Evolutionary conservation across 1,284 basidiomycete species (phyloP), one percentile per base, ranked within the genome.

Genomic region (Cutaneotrichosporon sp.): DNA sequence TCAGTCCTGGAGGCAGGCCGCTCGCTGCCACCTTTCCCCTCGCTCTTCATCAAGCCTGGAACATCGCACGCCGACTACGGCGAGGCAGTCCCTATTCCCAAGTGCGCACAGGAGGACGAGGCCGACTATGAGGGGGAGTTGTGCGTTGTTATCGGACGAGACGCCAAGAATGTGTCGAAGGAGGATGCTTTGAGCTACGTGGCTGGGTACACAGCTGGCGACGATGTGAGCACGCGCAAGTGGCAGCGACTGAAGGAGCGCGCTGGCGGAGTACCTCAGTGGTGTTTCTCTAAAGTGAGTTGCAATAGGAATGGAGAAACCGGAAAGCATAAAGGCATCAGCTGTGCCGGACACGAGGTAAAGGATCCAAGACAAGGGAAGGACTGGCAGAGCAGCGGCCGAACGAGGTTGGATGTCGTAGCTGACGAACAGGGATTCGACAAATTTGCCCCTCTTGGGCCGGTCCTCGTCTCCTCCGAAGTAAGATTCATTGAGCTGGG

Each of bases 91-190:
- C 73, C 75, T 17, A 81, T 90, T 38, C 87, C 87, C 0, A 79
- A 76, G 31, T 81, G 77, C 31, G 83, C 83, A 1, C 84, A 87
- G 63, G 87, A 87, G 5, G 79, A 81, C 1, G 77, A 84, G 35
- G 81, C 87, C 0, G 90, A 93, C 72, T 92, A 90, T 64, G 90
- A 93, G 66, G 87, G 86, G 50, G 90, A 93, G 65, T 76, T 93
- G 7, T 85, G 82, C 38, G 81, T 91, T 55, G 85, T 93, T 53
- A 88, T 94, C 35, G 88, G 88, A 22, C 86, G 85, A 64, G 70
- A 82, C 1, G 84, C 85, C 38, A 88, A 85, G 75, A 76, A 93
- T 62, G 87, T 92, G 7, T 78, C 79, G 0, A 84, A 84, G 61
- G 80, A 78, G 1, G 81, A 90, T 4, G 89, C 89, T 0, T 74